A percentile compares a stretch with the other conserved stretches of the same genome.
Evolutionary conservation across 2,329 filamentous ascomycete genomes (phyloP).

Genomic region (Epicoccum sorghinum): DNA sequence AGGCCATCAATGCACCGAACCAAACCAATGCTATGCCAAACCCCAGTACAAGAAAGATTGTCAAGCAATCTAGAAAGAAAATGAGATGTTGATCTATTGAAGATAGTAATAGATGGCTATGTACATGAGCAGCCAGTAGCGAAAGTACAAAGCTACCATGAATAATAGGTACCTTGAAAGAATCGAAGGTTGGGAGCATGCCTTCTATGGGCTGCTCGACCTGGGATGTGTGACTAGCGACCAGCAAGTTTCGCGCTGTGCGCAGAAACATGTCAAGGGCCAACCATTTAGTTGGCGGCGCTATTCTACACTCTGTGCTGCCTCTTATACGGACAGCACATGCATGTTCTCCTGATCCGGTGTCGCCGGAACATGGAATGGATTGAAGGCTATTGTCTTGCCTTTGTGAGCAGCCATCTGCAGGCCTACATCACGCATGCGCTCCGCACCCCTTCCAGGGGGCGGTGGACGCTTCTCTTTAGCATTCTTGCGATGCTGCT

Average conservation of each 20-base stretch:
- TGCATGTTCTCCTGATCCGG: slow-evolving; percentile 49
- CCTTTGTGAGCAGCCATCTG: slow-evolving; percentile 76
- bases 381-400: slow-evolving; percentile 35
- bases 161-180: slow-evolving; percentile 17
- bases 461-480: slow-evolving; percentile 70
- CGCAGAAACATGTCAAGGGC: slow-evolving; percentile 40
- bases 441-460: slow-evolving; percentile 86
- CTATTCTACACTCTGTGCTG: slow-evolving; percentile 40
- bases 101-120: slow-evolving; percentile 20
- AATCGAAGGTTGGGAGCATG: slow-evolving; percentile 18
- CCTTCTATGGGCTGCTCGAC: slow-evolving; percentile 14
- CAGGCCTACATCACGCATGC: slow-evolving; percentile 91
- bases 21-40: slow-evolving; percentile 7
- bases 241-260: slow-evolving; percentile 38
- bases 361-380: slow-evolving; percentile 33
- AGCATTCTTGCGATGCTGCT: slow-evolving; percentile 82
- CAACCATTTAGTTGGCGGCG: slow-evolving; percentile 42
- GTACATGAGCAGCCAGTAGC: slow-evolving; percentile 27
- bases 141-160: slow-evolving; percentile 17
- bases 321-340: slow-evolving; percentile 51
- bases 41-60: not conserved
- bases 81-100: not conserved
- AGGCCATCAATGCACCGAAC: slow-evolving; percentile 7
- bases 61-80: not conserved
- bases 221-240: slow-evolving; percentile 43